Evolutionary conservation across 2,329 filamentous ascomycete genomes (phyloP), one percentile per base, ranked within the genome.

Genomic region (Anisogramma anomala): DNA sequence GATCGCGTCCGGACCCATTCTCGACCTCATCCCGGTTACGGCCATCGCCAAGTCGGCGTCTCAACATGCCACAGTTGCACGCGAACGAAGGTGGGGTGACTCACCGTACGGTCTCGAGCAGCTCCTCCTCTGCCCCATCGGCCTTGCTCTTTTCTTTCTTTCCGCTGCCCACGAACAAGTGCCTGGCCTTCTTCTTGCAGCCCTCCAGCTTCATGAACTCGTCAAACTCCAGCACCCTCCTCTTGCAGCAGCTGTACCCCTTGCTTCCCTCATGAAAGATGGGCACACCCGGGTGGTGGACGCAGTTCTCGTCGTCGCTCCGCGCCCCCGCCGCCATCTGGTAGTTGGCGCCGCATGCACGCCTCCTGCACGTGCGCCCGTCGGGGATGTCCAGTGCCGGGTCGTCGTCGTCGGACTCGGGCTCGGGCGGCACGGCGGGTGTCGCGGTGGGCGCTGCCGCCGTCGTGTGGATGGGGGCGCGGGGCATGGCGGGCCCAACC

Each of bases 211-310:
- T 91, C 79, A 98, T 79, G 64, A 98, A 98, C 62, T 96, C 82
- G 59, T 98, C 88, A 61, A 98, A 98, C 58, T 98, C 91, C 45
- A 98, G 66, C 43, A 98, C 91, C 27, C 87, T 75, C 53, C 86
- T 72, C 74, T 96, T 96, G 67, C 91, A 98, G 69, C 91, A 98
- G 45, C 79, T 87, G 72, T 91, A 98, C 1, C 91, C 91, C 68
- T 98, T 98, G 65, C 85, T 94, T 26, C 91, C 91, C 67, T 98
- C 91, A 60, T 98, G 91, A 66, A 98, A 98, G 51, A 98, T 81
- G 18, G 91, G 85, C 17, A 74, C 77, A 4, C 91, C 91, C 0
- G 91, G 88, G 62, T 98, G 91, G 56, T 94, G 81, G 34, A 84
- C 71, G 58, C 91, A 98, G 47, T 76, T 70, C 66, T 95, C 88